Base-by-base conservation (phyloP, 2,329 filamentous ascomycete genomes). In the Ascochyta rabiei region DNA sequence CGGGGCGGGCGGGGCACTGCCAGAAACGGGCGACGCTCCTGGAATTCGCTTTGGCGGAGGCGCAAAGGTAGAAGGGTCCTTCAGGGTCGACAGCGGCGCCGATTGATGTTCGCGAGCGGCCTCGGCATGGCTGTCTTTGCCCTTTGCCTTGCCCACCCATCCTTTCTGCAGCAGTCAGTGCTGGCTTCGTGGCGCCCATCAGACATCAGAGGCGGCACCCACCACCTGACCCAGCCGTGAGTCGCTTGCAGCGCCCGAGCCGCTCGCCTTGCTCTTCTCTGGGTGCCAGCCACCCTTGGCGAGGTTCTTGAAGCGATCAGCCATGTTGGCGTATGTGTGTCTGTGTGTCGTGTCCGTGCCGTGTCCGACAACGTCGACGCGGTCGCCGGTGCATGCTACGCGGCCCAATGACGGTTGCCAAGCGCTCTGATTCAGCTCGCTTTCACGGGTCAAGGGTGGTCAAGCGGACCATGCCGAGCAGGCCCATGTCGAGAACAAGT, bases 11-110 rank as follows among this genome's bases (percentile, higher is more conserved):
- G 23, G 80, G 34, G 57, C 77, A 13, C 74, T 75, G 52, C 79
- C 76, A 10, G 38, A 19, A 9, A 48, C 48, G 21, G 53, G 48
- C 16, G 53, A 44, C 15, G 42, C 38, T 30, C 53, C 53, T 12
- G 53, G 53, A 13, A 79, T 74, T 57, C 69, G 89, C 66, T 85
- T 93, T 0, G 92, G 92, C 23, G 92, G 92, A 21, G 91, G 90
- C 2, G 85, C 91, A 71, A 96, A 96, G 15, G 86, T 84, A 1
- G 84, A 74, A 1, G 91, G 92, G 70, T 96, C 91, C 70, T 86
- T 87, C 26, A 96, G 81, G 3, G 85, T 81, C 8, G 86, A 81
- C 38, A 96, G 77, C 1, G 92, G 91, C 15, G 81, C 80, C 6
- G 84, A 82, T 47, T 82, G 76, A 60, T 86, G 85, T 21, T 82